phyloP scores from a whole-genome alignment of 2,329 filamentous ascomycete genomes.

The Pseudopithomyces maydicus region DNA sequence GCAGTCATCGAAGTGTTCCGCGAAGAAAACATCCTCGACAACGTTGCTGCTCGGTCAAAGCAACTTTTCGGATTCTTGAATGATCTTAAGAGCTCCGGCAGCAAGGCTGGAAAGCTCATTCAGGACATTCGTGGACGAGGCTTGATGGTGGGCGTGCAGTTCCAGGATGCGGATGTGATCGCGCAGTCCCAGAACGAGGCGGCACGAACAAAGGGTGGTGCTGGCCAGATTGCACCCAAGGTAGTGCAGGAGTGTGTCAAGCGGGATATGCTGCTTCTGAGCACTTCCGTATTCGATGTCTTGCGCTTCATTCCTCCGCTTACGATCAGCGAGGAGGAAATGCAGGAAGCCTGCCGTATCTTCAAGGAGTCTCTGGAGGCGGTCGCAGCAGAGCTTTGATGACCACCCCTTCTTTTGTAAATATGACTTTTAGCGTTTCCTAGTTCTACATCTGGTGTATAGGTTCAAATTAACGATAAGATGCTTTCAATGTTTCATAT shows the following conservation, averaged over 20 bases:
- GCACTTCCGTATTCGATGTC: conserved; percentile 37
- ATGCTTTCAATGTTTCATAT: no score
- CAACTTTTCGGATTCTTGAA: conserved; percentile 32
- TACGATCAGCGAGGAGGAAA: conserved; percentile 32
- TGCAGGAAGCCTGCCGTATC: conserved; percentile 28
- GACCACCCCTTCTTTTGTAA: background rate
- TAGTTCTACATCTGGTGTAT: background rate
- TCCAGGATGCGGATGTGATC: conserved; percentile 23
- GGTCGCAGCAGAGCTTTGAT: conserved; percentile 30
- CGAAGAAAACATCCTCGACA: conserved; percentile 34
- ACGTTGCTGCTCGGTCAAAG: conserved; percentile 31
- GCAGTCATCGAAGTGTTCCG: conserved; percentile 31
- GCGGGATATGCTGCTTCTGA: conserved; percentile 35
- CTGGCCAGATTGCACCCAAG: conserved; percentile 32
- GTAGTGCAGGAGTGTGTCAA: conserved; percentile 34
- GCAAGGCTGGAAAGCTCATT: conserved; percentile 33
- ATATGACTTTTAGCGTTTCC: background rate
- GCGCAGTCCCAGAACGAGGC: conserved; percentile 26
- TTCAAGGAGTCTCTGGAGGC: conserved; percentile 34
- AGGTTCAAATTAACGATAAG: no score
- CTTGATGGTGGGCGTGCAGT: conserved; percentile 36
- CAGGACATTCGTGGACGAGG: conserved; percentile 34
- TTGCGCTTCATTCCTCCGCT: conserved; percentile 35
- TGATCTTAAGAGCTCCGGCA: conserved; percentile 26
- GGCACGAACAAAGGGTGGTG: conserved; percentile 13